Conservation (phyloP, 495 filamentous ascomycete genomes). For the Alectoria sarmentosa region DNA sequence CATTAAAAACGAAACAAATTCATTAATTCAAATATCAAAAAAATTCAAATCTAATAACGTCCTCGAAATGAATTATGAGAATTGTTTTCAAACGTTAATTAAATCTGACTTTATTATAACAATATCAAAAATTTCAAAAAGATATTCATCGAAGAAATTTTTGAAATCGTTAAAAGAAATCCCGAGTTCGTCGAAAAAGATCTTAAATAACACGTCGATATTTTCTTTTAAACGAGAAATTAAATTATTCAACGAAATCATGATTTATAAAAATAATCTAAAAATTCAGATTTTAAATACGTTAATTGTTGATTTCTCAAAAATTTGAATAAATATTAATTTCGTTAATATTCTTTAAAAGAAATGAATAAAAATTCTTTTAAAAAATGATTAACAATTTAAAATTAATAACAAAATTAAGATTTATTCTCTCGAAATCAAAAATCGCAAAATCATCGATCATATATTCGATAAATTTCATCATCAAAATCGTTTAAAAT, state of each 20-base stretch:
- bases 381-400: too few species aligned
- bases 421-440: neutral
- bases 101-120: neutral
- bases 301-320: neutral
- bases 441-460: neutral
- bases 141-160: neutral
- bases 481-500: neutral
- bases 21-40: too few species aligned
- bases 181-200: neutral
- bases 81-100: neutral
- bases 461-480: conserved; percentile 1
- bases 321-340: conserved; percentile 1
- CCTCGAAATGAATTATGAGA: neutral
- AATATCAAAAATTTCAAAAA: neutral
- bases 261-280: too few species aligned
- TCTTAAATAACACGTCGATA: neutral
- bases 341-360: conserved; percentile 1
- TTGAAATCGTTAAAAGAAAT: neutral
- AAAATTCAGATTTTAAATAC: neutral
- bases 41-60: too few species aligned
- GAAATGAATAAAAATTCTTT: conserved; percentile 10
- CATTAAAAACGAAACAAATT: too few species aligned
- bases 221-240: too few species aligned
- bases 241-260: too few species aligned
- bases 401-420: neutral